Evolutionary conservation across 768 basidiomycete genomes (phyloP), one percentile per base, ranked within the genome.

Genomic region (Tricholoma saponaceum): DNA sequence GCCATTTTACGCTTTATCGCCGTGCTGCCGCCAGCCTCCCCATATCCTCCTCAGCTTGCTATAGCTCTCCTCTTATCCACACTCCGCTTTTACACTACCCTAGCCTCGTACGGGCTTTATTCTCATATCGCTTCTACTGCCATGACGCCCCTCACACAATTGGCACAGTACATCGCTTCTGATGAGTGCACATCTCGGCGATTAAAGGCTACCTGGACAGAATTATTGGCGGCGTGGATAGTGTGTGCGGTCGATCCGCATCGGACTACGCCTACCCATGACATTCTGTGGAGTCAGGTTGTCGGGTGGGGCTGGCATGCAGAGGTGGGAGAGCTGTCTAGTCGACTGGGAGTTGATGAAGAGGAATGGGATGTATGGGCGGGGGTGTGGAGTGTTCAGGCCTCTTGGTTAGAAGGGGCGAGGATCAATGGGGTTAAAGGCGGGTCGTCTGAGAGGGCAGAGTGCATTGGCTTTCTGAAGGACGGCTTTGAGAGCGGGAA

Each of bases 231-330:
- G 58, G 74, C 78, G 0, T 98, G 94, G 95, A 87, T 78, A 5
- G 76, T 82, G 3, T 95, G 92, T 62, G 92, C 94, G 0, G 81
- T 84, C n/a, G 90, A 98, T 65, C 95, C 96, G 5, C 96, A 98
- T 67, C 77, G 79, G 55, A 95, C 93, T 6, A 89, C 85, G 2
- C 93, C 93, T 0, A 79, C 77, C 7, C 96, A 98, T 70, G 92
- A 91, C 54, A 84, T 98, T 51, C 72, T 89, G 8, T 98, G 96
- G 95, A 91, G 87, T 55, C 92, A 94, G 65, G 76, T 96, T 9
- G 72, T 76, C n/a, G 85, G 83, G 2, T 90, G 89, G 85, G 83
- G 78, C 0, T 96, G 93, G 90, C 77, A 74, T 16, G 76, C 78
- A 0, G 84, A 88, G 28, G 63, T 86, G 7, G 65, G 80, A n/a